phyloP scores from a whole-genome alignment of 1,139 yeast species.

The Yueomyces sp. region DNA sequence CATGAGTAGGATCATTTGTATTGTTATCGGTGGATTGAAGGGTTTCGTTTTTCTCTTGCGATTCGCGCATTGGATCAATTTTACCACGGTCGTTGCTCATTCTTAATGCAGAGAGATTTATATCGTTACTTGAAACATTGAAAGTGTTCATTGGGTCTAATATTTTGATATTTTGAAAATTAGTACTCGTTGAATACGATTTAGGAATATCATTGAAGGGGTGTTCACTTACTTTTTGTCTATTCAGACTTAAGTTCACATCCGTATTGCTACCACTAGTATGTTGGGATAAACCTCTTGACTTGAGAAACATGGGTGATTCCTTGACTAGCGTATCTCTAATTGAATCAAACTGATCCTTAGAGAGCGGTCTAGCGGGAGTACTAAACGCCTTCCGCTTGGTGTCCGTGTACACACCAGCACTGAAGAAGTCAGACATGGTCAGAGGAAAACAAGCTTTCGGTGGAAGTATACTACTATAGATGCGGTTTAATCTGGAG shows the following conservation, averaged over 20 bases:
- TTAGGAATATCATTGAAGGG: too few relatives aligned
- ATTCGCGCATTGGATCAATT: neutral
- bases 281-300: neutral
- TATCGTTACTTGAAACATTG: too few relatives aligned
- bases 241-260: too few relatives aligned
- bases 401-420: neutral
- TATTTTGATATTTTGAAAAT: too few relatives aligned
- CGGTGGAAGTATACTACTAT: too few relatives aligned
- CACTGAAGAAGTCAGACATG: neutral
- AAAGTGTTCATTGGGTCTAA: too few relatives aligned
- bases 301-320: constrained; percentile 14
- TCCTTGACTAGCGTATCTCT: constrained; percentile 14
- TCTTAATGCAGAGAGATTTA: too few relatives aligned
- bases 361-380: constrained; percentile 17
- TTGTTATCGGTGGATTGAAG: constrained; percentile 1
- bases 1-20: neutral
- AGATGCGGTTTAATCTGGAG: too few relatives aligned
- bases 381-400: constrained; percentile 6
- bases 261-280: too few relatives aligned
- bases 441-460: too few relatives aligned
- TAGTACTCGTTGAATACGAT: too few relatives aligned
- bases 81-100: neutral
- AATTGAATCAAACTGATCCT: constrained; percentile 14
- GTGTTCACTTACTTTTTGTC: too few relatives aligned
- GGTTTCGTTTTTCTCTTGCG: constrained; percentile 6